A percentile compares a stretch with the other conserved stretches of the same genome.
Evolutionary conservation across 2,329 filamentous ascomycete genomes (phyloP).

Genomic region (Botrytis galanthina): DNA sequence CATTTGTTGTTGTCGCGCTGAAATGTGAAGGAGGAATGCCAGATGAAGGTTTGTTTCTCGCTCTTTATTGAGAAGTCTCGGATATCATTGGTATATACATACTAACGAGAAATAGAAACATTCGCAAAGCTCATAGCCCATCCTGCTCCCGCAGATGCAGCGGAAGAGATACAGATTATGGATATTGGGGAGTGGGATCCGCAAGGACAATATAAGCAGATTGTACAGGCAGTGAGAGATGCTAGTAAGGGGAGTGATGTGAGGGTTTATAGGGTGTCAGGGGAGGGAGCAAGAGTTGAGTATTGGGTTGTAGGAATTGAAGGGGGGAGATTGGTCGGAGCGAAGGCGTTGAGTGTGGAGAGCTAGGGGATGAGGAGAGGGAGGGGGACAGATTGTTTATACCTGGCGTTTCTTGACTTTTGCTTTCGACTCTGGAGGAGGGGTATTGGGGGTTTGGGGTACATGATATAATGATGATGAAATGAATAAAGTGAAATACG

Average conservation of each 20-base stretch:
- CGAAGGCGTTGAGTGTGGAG: conserved; percentile 17
- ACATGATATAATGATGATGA: neutral
- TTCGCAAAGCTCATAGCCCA: conserved; percentile 67
- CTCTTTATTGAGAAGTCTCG: neutral
- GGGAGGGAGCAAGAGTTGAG: conserved; percentile 63
- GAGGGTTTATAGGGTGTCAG: conserved; percentile 69
- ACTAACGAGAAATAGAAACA: conserved; percentile 51
- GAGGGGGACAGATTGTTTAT: neutral
- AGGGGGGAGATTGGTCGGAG: conserved; percentile 39
- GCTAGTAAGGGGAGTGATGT: conserved; percentile 63
- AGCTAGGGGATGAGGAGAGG: neutral
- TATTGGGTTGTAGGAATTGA: conserved; percentile 76
- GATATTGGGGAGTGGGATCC: conserved; percentile 72
- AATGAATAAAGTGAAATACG: neutral
- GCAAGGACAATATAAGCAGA: conserved; percentile 63
- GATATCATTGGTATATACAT: neutral
- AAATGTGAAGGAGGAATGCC: conserved; percentile 58
- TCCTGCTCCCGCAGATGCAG: conserved; percentile 49
- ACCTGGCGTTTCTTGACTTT: conserved; percentile 6
- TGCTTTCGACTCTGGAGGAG: neutral
- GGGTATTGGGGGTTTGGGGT: neutral
- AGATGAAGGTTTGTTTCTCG: conserved; percentile 55
- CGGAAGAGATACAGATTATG: conserved; percentile 57
- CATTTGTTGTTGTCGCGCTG: conserved; percentile 74
- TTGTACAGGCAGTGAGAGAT: conserved; percentile 67